Evolutionary conservation across 768 basidiomycete species (phyloP), one percentile per base, ranked within the genome.

Genomic region (Pisolithus sp.): DNA sequence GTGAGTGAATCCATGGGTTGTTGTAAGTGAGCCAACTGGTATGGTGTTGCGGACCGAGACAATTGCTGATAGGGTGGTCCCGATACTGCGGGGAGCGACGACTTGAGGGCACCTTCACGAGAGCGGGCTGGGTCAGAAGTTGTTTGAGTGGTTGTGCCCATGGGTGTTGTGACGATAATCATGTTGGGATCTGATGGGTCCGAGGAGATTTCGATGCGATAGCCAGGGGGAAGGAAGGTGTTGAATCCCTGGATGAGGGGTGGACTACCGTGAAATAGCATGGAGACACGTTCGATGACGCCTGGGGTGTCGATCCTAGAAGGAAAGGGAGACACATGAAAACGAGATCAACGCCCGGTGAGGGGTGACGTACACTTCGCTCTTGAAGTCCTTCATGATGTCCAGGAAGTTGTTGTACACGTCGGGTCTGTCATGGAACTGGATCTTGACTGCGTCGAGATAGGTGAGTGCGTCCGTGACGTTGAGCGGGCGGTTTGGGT

Each of bases 381-480:
- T 91, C 74, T 99, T 99, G 70, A 99, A 99, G 67, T 98, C 94
- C 75, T 97, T 97, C 96, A 96, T 96, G 64, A 96, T 94, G 67
- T 95, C 92, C 69, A 94, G 70, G 64, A 93, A 93, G 57, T 86
- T 80, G 67, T 96, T 95, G 76, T 96, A 96, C 24, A 95, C 92
- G 61, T 93, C 90, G 18, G 93, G 93, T 67, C 85, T 83, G 65
- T 90, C 86, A 43, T 82, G 77, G 67, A 95, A 96, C 72, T 93
- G 89, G 40, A 81, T 76, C 75, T 95, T 96, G 73, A 96, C 93
- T 24, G 90, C 89, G 67, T 96, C 93, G 58, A 96, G 82, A 62
- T 96, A 96, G 62, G 84, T 86, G 68, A 96, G 78, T 30, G 93
- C 93, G 71, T 96, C 93, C 37, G 89, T 87, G 59, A 95, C 93